These are phyloP conservation scores for Xeromyces bisporus DNA, from an alignment of 495 filamentous ascomycete genomes.

Conservation along the genomic window DNA sequence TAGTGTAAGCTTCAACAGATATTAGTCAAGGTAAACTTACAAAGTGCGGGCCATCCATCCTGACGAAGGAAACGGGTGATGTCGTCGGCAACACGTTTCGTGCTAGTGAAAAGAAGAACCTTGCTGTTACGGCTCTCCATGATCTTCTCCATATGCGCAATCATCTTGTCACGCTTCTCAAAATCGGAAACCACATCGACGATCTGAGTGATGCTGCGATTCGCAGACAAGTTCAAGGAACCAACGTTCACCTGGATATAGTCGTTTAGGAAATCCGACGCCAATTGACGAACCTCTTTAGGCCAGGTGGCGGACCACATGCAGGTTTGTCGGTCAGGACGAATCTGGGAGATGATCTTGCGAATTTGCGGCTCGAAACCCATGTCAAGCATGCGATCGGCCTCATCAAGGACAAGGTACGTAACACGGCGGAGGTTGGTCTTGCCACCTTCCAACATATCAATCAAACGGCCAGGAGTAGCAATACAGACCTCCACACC, in stretches of 20 bases:
- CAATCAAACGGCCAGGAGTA: slow-evolving; percentile 91
- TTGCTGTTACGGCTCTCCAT: slow-evolving; percentile 95
- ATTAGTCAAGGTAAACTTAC: slow-evolving; percentile 39
- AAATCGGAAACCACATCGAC: slow-evolving; percentile 91
- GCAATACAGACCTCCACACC: slow-evolving; percentile 98
- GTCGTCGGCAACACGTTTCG: slow-evolving; percentile 95
- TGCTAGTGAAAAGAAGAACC: slow-evolving; percentile 88
- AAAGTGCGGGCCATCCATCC: slow-evolving; percentile 96
- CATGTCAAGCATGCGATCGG: slow-evolving; percentile 99
- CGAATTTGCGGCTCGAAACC: slow-evolving; percentile 99
- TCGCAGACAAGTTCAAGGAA: slow-evolving; percentile 90
- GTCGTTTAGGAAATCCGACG: slow-evolving; percentile 85
- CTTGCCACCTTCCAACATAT: slow-evolving; percentile 94
- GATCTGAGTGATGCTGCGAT: slow-evolving; percentile 94
- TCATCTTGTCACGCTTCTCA: slow-evolving; percentile 95
- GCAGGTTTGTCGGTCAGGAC: slow-evolving; percentile 95
- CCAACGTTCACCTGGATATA: slow-evolving; percentile 99
- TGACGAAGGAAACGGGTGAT: slow-evolving; percentile 97
- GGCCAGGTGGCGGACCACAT: slow-evolving; percentile 99
- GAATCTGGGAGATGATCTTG: slow-evolving; percentile 95
- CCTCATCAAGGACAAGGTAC: slow-evolving; percentile 94
- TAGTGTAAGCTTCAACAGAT: slow-evolving; percentile 35
- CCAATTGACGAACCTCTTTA: slow-evolving; percentile 92
- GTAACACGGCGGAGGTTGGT: slow-evolving; percentile 97
- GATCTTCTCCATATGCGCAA: slow-evolving; percentile 93